These are phyloP conservation scores for Fusarium pseudonygamai DNA, from an alignment of 2,329 filamentous ascomycete genomes.

Conservation along the genomic window DNA sequence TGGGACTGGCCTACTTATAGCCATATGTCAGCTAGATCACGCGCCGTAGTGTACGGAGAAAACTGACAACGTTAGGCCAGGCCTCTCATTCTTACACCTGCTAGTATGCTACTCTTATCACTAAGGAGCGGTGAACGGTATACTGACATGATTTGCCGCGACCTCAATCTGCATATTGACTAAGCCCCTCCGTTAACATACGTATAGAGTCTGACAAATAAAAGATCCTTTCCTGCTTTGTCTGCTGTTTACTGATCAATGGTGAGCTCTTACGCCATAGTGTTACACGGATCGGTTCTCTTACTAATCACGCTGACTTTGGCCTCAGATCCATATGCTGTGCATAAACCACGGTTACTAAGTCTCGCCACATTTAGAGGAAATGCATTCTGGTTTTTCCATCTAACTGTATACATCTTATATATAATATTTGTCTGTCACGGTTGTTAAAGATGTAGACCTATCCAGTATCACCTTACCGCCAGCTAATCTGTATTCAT, in stretches of 20 bases:
- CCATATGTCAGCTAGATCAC: accelerated
- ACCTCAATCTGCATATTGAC: neutral
- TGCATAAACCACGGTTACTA: accelerated
- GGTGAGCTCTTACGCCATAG: neutral
- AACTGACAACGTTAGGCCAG: neutral
- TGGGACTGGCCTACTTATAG: accelerated
- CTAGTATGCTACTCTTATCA: neutral
- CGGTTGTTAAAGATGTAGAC: accelerated
- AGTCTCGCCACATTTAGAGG: neutral
- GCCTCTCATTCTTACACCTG: neutral
- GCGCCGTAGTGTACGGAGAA: neutral
- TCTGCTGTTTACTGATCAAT: neutral
- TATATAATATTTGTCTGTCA: accelerated
- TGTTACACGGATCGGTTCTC: neutral
- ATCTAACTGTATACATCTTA: neutral
- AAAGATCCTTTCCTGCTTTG: no score
- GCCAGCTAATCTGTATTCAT: neutral
- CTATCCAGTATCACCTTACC: accelerated
- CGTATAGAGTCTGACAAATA: neutral
- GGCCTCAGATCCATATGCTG: neutral
- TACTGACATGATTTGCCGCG: neutral
- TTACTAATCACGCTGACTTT: neutral
- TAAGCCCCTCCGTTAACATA: neutral
- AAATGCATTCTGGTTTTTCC: accelerated
- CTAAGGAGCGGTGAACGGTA: accelerated